A percentile compares a stretch with the other conserved stretches of the same genome.
phyloP scores from a whole-genome alignment of 305 asterid genomes.

The Fraxinus albicans region DNA sequence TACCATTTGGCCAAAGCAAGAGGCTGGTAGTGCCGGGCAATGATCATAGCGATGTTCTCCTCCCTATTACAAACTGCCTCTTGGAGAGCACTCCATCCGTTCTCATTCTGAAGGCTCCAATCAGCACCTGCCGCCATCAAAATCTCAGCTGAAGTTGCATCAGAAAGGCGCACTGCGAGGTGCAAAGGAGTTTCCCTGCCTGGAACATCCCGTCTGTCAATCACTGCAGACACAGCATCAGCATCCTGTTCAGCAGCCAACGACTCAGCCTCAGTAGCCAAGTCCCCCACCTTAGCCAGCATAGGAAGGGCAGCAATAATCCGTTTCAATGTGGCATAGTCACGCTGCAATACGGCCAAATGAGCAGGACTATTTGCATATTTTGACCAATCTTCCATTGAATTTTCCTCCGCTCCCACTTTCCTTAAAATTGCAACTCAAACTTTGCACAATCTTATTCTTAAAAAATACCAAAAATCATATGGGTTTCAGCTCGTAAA shows the following conservation, averaged over 20 bases:
- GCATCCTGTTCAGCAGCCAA: background rate
- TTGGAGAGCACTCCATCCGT: slow-evolving; percentile 98
- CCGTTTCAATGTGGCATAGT: slow-evolving; percentile 57
- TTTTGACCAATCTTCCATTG: slow-evolving; percentile 52
- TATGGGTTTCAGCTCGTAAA: slow-evolving; percentile 25
- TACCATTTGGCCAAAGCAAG: slow-evolving; percentile 99
- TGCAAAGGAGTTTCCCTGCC: slow-evolving; percentile 96
- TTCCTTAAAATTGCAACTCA: slow-evolving; percentile 20
- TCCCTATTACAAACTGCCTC: slow-evolving; percentile 98
- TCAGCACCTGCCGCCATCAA: slow-evolving; percentile 98
- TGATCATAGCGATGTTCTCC: slow-evolving; percentile 92
- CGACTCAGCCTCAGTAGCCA: slow-evolving; percentile 58
- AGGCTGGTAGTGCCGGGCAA: slow-evolving; percentile 92
- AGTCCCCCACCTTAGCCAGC: slow-evolving; percentile 87
- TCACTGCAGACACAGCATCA: slow-evolving; percentile 25
- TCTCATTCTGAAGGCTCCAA: slow-evolving; percentile 98
- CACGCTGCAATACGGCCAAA: slow-evolving; percentile 71
- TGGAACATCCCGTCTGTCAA: slow-evolving; percentile 92
- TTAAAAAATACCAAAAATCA: slow-evolving; percentile 11
- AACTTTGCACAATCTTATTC: slow-evolving; percentile 23
- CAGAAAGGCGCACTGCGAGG: slow-evolving; percentile 79
- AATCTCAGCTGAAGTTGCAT: slow-evolving; percentile 79
- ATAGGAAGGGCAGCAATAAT: slow-evolving; percentile 66
- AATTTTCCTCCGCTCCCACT: background rate
- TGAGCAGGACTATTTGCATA: slow-evolving; percentile 85